phyloP scores from a whole-genome alignment of 148 eudicot species.

The Cornus kousa region DNA sequence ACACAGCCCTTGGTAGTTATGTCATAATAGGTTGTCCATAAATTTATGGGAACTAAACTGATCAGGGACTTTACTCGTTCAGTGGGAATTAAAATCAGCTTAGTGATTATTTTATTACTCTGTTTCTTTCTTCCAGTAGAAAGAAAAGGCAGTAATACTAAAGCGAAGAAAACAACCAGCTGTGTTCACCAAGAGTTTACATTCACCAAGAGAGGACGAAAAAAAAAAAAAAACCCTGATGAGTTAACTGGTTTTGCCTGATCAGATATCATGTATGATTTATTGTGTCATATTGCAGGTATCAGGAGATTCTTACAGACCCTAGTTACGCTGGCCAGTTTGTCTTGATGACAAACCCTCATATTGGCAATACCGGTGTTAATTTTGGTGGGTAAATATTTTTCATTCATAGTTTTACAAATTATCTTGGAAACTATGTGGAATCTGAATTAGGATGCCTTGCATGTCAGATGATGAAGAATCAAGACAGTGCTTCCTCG shows the following conservation, averaged over 20 bases:
- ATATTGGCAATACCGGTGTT: constrained; percentile 95
- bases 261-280: background rate
- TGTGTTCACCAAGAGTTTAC: background rate
- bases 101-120: background rate
- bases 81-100: background rate
- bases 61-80: background rate
- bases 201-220: background rate
- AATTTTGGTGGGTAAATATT: constrained; percentile 68
- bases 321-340: constrained; percentile 99
- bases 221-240: background rate
- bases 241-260: background rate
- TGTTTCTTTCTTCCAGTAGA: background rate
- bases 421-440: constrained; percentile 8
- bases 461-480: constrained; percentile 80
- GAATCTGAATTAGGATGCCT: constrained; percentile 12
- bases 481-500: constrained; percentile 85
- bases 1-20: too few relatives aligned
- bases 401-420: background rate
- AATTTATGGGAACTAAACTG: background rate
- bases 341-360: constrained; percentile 96
- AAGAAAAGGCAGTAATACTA: background rate
- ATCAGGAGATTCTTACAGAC: constrained; percentile 96
- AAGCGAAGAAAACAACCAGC: background rate
- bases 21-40: too few relatives aligned
- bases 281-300: constrained; percentile 38